Evolutionary conservation across 2,329 filamentous ascomycete genomes (phyloP).

Genomic region (Chaetomium sp.): DNA sequence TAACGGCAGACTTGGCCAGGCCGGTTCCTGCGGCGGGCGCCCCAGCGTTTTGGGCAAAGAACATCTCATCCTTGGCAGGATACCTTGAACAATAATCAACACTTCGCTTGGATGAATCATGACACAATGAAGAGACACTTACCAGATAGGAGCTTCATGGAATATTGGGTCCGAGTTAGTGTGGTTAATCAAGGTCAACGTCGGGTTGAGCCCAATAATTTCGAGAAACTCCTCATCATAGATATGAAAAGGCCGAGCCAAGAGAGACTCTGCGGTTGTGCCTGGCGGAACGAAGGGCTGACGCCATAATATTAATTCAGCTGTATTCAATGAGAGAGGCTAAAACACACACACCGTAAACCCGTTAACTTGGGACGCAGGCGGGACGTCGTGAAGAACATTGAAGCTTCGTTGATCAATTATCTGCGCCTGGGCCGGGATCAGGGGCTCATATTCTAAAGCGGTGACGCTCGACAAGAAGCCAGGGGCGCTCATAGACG

Average conservation of each 20-base stretch:
- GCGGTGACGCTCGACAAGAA: background rate
- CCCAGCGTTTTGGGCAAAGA: slow-evolving; percentile 49
- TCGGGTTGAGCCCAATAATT: slow-evolving; percentile 43
- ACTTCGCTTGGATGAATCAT: background rate
- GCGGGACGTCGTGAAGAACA: slow-evolving; percentile 33
- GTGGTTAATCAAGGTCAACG: slow-evolving; percentile 43
- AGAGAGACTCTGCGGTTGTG: slow-evolving; percentile 32
- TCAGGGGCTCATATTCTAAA: background rate
- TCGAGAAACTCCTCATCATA: slow-evolving; percentile 46
- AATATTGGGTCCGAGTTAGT: slow-evolving; percentile 42
- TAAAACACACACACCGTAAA: slow-evolving; percentile 25
- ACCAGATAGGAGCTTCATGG: slow-evolving; percentile 52
- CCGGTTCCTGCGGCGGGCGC: slow-evolving; percentile 41
- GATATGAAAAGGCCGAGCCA: slow-evolving; percentile 38
- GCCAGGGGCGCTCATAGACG: background rate
- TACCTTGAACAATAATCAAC: slow-evolving; percentile 30
- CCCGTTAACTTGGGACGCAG: slow-evolving; percentile 32
- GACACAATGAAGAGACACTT: slow-evolving; percentile 17
- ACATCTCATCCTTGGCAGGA: slow-evolving; percentile 43
- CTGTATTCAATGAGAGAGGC: background rate
- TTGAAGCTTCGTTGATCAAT: slow-evolving; percentile 41
- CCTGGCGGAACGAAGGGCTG: slow-evolving; percentile 39
- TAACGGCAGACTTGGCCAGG: slow-evolving; percentile 43
- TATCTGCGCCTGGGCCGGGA: slow-evolving; percentile 31
- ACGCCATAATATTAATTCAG: slow-evolving; percentile 21